Base-by-base conservation (phyloP, 1,284 basidiomycete genomes). In the Ustilago lituana region DNA sequence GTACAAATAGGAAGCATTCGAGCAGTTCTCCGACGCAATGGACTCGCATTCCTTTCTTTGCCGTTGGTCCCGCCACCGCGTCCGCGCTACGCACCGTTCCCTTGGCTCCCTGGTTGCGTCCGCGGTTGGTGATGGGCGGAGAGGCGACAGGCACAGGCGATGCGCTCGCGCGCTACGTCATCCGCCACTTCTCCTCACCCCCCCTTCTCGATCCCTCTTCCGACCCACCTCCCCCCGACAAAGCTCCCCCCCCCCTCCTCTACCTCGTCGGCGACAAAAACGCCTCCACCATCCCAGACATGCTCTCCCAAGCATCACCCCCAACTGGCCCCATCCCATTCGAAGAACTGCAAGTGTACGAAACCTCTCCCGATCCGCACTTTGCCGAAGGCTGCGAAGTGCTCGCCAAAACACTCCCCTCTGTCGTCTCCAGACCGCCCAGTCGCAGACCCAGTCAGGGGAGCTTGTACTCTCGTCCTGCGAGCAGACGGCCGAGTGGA, bases 251-350 rank as follows among this genome's bases (percentile, higher is more conserved):
- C 27, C 35, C 73, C 1, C 54, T 80, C 3, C 73, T 81, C 15
- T 66, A 77, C 39, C 61, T 81, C n/a, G 67, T 74, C 14, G 79
- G 79, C 26, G 76, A 79, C 59, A 81, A 79, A 62, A 71, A 72
- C 35, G 63, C 68, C 1, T 54, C 66, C 19, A 66, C 66, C 6
- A 60, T 81, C 8, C 68, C 64, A 15, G 63, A 76, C 22, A 59
- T 73, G 33, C 64, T 81, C 4, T 55, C 56, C 6, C 48, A 56
- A 27, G 55, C 60, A 1, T 24, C 45, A 7, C 57, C 60, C 5
- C 60, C 63, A 4, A 43, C 35, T 1, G 72, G 66, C 3, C 70
- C 67, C 5, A 56, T 77, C 26, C 65, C 62, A 1, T 49, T 69
- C 9, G 71, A 79, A 37, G 59, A 68, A 35, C 55, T 77, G 11